These are phyloP conservation scores for Bromus sterilis DNA, from an alignment of 176 grass and related monocot species.

Conservation along the genomic window DNA sequence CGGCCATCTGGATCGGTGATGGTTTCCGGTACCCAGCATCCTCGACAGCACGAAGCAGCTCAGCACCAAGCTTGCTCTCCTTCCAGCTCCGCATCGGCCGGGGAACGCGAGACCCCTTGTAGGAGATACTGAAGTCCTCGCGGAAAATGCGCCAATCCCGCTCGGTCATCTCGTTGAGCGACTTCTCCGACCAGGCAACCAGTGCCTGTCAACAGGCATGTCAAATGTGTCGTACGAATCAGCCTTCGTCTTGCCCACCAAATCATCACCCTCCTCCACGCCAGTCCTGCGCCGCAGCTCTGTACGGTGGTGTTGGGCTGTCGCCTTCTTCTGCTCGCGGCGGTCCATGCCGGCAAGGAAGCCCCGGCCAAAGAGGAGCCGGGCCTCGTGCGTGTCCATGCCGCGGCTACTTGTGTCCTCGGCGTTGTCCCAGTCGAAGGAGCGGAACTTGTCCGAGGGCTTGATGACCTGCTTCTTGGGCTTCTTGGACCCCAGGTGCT, in stretches of 20 bases:
- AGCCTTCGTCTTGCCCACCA: conserved; percentile 36
- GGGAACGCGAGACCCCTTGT: conserved; percentile 74
- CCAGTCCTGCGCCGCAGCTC: conserved; percentile 64
- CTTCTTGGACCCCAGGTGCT: conserved; percentile 74
- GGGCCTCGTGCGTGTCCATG: conserved; percentile 77
- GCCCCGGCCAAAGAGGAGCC: conserved; percentile 60
- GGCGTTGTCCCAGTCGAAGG: conserved; percentile 89
- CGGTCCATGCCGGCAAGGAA: conserved; percentile 76
- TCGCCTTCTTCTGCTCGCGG: conserved; percentile 79
- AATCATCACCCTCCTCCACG: conserved; percentile 56
- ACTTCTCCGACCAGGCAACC: conserved; percentile 80
- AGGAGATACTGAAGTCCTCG: conserved; percentile 90
- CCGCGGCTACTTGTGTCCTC: conserved; percentile 81
- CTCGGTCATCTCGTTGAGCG: conserved; percentile 68
- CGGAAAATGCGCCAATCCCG: conserved; percentile 91
- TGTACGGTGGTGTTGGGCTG: conserved; percentile 41
- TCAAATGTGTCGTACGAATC: conserved; percentile 75
- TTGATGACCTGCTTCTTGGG: conserved; percentile 80
- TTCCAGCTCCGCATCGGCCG: conserved; percentile 72
- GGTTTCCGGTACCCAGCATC: conserved; percentile 66
- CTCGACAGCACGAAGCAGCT: conserved; percentile 66
- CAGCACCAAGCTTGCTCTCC: conserved; percentile 64
- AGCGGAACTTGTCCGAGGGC: conserved; percentile 81
- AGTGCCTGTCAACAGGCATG: conserved; percentile 83
- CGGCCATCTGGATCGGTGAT: conserved; percentile 88